Base-by-base conservation (phyloP, 768 basidiomycete species). In the Tricholoma saponaceum region DNA sequence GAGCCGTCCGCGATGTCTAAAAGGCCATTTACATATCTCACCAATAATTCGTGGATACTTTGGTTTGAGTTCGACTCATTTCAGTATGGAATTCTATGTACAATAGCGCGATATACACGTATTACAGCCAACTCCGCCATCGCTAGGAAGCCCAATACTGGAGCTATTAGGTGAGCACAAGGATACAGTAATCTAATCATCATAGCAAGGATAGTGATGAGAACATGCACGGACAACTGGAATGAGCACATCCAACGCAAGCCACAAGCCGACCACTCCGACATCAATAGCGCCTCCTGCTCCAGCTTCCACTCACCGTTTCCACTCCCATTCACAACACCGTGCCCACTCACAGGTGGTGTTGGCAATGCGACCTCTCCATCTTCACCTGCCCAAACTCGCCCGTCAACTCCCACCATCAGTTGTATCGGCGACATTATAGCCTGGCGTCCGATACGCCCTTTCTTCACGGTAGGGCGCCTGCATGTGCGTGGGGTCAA, bases 401-500 rank as follows among this genome's bases (percentile, higher is more conserved):
- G 7, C 66, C 66, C 16, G 74, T 70, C 1, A 76, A 59, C 56
- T 76, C 74, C 54, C 50, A 50, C 53, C 20, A 53, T 25, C n/a
- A n/a, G n/a, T 30, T 30, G 35, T 22, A 33, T 52, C 43, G 28
- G 22, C 5, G 52, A 9, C 2, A 46, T 5, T 35, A 39, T 20
- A 18, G 46, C 46, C 26, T 53, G 55, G 22, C 58, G 58, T 6
- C 58, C 61, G 49, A 66, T 50, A 32, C 60, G 66, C 13, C 57
- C 57, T 53, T 69, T 72, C 66, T 73, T 76, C n/a, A 72, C 53
- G 5, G 62, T 67, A 0, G n/a, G 79, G 79, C 3, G 68, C 64
- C 22, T 61, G 60, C 18, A 80, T 79, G 12, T 72, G 70, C 22
- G 70, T 69, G 0, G 84, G 86, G 54, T 87, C 85, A 12, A 90